Base-by-base conservation (phyloP, 495 filamentous ascomycete genomes). In the Trichoderma orchidacearum region DNA sequence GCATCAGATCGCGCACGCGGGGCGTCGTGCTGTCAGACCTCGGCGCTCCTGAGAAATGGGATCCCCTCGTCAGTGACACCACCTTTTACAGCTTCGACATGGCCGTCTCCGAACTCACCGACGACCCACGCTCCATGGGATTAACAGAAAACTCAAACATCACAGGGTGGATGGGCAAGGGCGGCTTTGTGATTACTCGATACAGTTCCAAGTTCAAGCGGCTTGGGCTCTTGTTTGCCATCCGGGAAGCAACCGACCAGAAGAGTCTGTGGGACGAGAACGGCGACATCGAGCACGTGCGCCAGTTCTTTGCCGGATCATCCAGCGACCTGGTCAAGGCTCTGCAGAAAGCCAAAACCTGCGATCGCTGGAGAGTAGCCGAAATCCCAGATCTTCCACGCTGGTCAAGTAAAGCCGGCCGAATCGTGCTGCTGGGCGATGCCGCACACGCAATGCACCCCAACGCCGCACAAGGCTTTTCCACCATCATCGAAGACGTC, bases 1-100 rank as follows among this genome's bases (percentile, higher is more conserved):
- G 75, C 23, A 77, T 76, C 60, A 75, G 75, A 58, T 76, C 72
- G 1, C 61, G 64, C 8, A 68, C 74, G 0, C 61, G 75, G 27
- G 71, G 74, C 27, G 65, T 72, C 3, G 73, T 77, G 11, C 64
- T 77, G 0, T 48, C 41, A 48, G 41, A 48, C 21, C 21, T 48
- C 0, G 41, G 41, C 21, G 3, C 41, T 13, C 18, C 5, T 23
- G 41, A 48, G 41, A 7, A 48, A 48, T 48, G 41, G 41, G 41
- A 48, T 3, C 41, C 41, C 18, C 23, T 25, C 7, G 41, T 48
- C 41, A 23, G 27, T 23, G 7, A 48, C 41, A 48, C 41, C 0
- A 48, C 41, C 2, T 48, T 48, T 23, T 48, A 48, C 21, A 25
- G 41, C 41, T 48, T 48, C 41, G 21, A 25, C 41, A 25, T 48